Percentiles rank a stretch among this genome's conserved stretches.
These are phyloP conservation scores for Lagenidium giganteum DNA, from an alignment of 352 stramenopile genomes.

Conservation along the genomic window DNA sequence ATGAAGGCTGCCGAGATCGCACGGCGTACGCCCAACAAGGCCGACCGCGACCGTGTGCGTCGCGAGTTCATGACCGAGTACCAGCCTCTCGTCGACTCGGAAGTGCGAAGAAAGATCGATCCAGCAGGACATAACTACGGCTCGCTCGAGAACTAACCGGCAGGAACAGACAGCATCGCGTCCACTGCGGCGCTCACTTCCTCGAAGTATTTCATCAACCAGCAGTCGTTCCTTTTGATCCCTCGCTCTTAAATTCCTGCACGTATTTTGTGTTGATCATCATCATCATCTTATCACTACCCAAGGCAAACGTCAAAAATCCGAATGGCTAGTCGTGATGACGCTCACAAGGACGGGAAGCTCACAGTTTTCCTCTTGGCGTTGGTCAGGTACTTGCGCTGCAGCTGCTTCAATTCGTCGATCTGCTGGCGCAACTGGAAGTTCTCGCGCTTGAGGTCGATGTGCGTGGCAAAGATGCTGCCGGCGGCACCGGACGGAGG, in stretches of 20 bases:
- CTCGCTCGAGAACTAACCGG: slow-evolving; percentile 59
- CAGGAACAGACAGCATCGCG: too few relatives aligned
- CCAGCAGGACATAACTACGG: slow-evolving; percentile 74
- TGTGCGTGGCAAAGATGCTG: slow-evolving; percentile 53
- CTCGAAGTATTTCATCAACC: too few relatives aligned
- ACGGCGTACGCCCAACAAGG: slow-evolving; percentile 67
- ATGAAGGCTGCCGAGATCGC: slow-evolving; percentile 82
- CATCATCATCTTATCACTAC: too few relatives aligned
- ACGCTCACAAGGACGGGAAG: slow-evolving; percentile 40
- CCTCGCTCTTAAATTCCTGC: too few relatives aligned
- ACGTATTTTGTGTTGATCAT: too few relatives aligned
- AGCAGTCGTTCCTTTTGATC: too few relatives aligned
- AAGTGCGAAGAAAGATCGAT: slow-evolving; percentile 60
- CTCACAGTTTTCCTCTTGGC: slow-evolving; percentile 73
- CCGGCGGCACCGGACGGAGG: too few relatives aligned
- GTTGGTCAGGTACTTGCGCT: slow-evolving; percentile 60
- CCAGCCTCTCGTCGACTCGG: slow-evolving; percentile 57
- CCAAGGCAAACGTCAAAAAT: too few relatives aligned
- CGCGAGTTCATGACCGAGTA: slow-evolving; percentile 88
- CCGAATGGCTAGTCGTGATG: neutral
- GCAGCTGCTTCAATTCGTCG: slow-evolving; percentile 65
- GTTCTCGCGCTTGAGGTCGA: slow-evolving; percentile 78
- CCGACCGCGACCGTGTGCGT: slow-evolving; percentile 75
- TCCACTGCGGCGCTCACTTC: too few relatives aligned
- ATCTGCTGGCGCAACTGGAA: slow-evolving; percentile 53